Evolutionary conservation across 257 asterid genomes (phyloP).

Genomic region (Ocimum tenuiflorum): DNA sequence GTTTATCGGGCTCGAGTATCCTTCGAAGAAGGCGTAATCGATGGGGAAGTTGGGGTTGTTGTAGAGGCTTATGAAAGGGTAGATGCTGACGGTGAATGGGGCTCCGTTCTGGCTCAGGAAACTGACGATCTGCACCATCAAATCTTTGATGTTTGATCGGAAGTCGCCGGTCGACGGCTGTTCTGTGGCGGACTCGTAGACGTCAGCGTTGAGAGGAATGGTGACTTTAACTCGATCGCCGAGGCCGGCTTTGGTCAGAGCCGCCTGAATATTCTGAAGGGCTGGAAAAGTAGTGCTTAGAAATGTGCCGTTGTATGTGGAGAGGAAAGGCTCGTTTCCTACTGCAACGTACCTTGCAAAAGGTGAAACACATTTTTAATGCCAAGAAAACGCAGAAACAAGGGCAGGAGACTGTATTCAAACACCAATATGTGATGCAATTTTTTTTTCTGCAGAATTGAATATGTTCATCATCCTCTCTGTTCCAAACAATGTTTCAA

Average conservation of each 20-base stretch:
- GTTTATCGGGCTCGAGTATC: constrained; percentile 45
- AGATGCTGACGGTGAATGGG: constrained; percentile 54
- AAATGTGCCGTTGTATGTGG: constrained; percentile 52
- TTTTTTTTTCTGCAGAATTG: no score
- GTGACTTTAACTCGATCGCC: constrained; percentile 52
- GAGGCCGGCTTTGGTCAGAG: constrained; percentile 68
- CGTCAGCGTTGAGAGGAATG: constrained; percentile 67
- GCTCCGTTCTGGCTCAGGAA: constrained; percentile 39
- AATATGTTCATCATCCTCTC: no score
- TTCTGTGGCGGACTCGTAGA: constrained; percentile 43
- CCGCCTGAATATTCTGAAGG: constrained; percentile 64
- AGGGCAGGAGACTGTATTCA: no score
- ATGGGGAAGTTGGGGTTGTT: constrained; percentile 43
- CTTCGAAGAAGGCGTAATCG: constrained; percentile 66
- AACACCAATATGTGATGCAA: no score
- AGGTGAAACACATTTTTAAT: neutral
- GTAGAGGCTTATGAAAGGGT: constrained; percentile 64
- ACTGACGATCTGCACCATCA: constrained; percentile 36
- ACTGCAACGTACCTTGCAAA: constrained; percentile 70
- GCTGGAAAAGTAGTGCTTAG: constrained; percentile 50
- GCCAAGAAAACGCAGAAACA: no score
- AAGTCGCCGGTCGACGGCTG: constrained; percentile 66
- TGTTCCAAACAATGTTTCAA: no score
- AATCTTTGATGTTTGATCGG: constrained; percentile 41
- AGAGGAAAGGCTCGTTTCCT: constrained; percentile 71